Evolutionary conservation across 768 basidiomycete species (phyloP), one percentile per base, ranked within the genome.

Genomic region (Harrya chromipes): DNA sequence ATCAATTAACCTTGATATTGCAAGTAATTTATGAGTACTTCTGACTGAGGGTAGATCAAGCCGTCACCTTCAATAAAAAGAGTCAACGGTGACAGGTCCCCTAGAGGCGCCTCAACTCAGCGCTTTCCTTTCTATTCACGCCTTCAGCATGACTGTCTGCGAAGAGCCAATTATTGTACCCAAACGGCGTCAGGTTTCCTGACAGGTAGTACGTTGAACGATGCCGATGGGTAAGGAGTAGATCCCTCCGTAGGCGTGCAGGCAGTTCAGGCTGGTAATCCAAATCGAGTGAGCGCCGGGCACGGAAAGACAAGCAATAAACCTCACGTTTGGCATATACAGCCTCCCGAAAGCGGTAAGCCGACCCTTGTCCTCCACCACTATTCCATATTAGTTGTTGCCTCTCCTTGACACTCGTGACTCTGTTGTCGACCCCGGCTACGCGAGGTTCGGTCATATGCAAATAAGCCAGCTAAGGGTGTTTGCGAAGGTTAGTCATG

Each of bases 391-490:
- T 56, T 46, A 60, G 34, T 67, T 61, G 31, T 65, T 66, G 2
- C n/a, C 56, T 62, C 40, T 66, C 56, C 5, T 47, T 47, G 0
- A 31, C 55, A 3, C 47, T 34, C 17, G 21, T 29, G 4, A 3
- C 60, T 10, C n/a, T n/a, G n/a, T n/a, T n/a, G n/a, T 40, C 37
- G n/a, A 5, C 23, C 13, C 59, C 55, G 8, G 56, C 16, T 14
- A 46, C 14, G 19, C 66, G 58, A 17, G 72, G 63, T 53, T 76
- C 71, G 27, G 67, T 58, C 43, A 72, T 42, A 55, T 75, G 74
- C 9, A 78, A 47, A 60, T 79, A 78, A 4, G 74, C 74, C 7
- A 79, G 59, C 17, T 65, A 41, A 9, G 71, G 72, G 46, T 69
- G 62, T 11, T 48, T 45, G 4, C 49, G 64, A 70, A 75, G 14